phyloP scores from a whole-genome alignment of 1,139 yeast genomes.

The Geotrichum restrictum region DNA sequence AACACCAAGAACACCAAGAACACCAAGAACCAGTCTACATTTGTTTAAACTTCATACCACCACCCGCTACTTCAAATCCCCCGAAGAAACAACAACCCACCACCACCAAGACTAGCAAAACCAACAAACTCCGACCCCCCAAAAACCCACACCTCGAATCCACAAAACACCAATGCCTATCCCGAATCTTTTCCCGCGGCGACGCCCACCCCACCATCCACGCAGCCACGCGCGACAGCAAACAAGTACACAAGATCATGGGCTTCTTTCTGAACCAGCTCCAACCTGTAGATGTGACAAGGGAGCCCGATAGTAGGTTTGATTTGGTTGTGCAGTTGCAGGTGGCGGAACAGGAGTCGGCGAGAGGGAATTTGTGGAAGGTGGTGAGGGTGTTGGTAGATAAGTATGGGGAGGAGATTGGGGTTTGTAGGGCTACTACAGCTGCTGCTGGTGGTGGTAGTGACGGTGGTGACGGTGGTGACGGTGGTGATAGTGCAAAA shows the following conservation, averaged over 20 bases:
- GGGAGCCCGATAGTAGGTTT: slow-evolving; percentile 63
- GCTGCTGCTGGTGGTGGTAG: too few species aligned
- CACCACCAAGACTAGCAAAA: too few species aligned
- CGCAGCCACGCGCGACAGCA: slow-evolving; percentile 45
- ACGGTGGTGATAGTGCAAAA: too few species aligned
- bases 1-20: slow-evolving; percentile 30
- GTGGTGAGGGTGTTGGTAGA: slow-evolving; percentile 31
- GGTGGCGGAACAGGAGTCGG: slow-evolving; percentile 49
- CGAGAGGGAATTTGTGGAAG: slow-evolving; percentile 49
- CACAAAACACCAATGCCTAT: slow-evolving; percentile 46
- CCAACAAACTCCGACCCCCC: too few species aligned
- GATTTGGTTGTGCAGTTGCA: slow-evolving; percentile 53
- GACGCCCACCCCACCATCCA: slow-evolving; percentile 88
- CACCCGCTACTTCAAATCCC: slow-evolving; percentile 37
- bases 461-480: too few species aligned
- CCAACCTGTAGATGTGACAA: slow-evolving; percentile 50
- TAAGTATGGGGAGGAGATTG: too few species aligned
- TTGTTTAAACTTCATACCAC: slow-evolving; percentile 69
- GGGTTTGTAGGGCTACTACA: too few species aligned
- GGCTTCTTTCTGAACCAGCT: slow-evolving; percentile 66
- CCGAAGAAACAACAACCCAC: slow-evolving; percentile 18
- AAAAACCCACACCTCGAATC: slow-evolving; percentile 29
- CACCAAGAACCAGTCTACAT: slow-evolving; percentile 47
- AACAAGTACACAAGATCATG: slow-evolving; percentile 59
- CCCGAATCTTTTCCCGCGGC: slow-evolving; percentile 66